A percentile compares a stretch with the other conserved stretches of the same genome.
phyloP scores from a whole-genome alignment of 306 rosid species.

The Cucumis hystrix region DNA sequence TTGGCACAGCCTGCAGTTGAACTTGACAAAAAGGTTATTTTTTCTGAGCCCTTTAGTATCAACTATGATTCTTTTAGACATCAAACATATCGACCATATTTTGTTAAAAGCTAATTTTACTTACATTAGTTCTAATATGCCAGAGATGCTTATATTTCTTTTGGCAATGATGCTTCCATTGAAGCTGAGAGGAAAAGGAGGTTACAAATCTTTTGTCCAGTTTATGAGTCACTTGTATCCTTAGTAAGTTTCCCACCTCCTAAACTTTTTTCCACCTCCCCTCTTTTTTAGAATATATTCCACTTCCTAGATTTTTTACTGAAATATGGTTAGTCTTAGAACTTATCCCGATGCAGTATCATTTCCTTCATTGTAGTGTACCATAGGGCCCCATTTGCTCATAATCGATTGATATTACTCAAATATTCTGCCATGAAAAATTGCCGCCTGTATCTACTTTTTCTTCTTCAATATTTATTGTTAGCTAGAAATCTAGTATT shows the following conservation, averaged over 20 bases:
- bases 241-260: conserved; percentile 47
- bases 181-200: conserved; percentile 90
- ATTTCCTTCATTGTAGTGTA: not conserved
- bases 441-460: not conserved
- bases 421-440: not conserved
- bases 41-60: conserved; percentile 2
- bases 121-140: conserved; percentile 16
- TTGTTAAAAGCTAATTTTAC: conserved; percentile 13
- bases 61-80: not conserved
- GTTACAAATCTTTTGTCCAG: conserved; percentile 69
- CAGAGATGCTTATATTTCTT: conserved; percentile 69
- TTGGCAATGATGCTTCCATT: conserved; percentile 51
- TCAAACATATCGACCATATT: not conserved
- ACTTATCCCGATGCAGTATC: not conserved
- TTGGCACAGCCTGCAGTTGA: conserved; percentile 95
- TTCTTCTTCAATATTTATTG: not conserved
- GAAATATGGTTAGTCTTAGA: not conserved
- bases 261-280: not conserved
- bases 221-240: conserved; percentile 91
- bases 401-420: not conserved
- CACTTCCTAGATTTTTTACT: not conserved
- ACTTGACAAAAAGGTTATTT: conserved; percentile 70
- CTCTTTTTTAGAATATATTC: no score
- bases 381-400: not conserved
- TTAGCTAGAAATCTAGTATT: not conserved